Percentiles rank a stretch among this genome's conserved stretches.
Evolutionary conservation across 75 land plant species (phyloP).

Genomic region (Ceratopteris richardii): DNA sequence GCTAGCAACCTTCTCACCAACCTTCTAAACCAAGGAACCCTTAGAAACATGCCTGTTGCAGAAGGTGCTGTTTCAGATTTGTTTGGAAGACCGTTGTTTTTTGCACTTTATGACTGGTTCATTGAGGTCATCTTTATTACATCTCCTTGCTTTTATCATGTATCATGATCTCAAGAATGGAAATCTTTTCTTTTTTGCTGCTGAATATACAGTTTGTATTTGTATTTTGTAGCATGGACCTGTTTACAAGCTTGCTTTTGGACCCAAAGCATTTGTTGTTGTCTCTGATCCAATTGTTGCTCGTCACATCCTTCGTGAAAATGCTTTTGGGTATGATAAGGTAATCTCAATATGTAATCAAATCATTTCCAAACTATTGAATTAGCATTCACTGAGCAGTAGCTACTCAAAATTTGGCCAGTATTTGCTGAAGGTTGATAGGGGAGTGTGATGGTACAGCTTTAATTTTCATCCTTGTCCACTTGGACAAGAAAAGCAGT

Average conservation of each 20-base stretch:
- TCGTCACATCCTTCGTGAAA: conserved; percentile 88
- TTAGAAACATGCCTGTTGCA: conserved; percentile 88
- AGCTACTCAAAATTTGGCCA: no score
- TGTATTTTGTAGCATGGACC: conserved; percentile 80
- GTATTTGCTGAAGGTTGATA: no score
- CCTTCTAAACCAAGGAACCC: conserved; percentile 70
- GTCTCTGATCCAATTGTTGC: conserved; percentile 98
- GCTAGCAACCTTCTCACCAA: conserved; percentile 94
- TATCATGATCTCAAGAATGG: background rate
- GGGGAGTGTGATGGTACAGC: no score
- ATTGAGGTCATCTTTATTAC: conserved; percentile 45
- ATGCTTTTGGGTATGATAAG: conserved; percentile 99
- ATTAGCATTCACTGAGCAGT: no score
- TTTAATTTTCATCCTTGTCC: no score
- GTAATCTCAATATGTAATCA: conserved; percentile 29
- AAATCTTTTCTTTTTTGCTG: background rate
- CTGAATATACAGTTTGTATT: conserved; percentile 1
- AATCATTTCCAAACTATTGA: background rate
- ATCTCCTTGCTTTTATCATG: background rate
- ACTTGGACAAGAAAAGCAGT: no score
- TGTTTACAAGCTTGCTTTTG: conserved; percentile 97
- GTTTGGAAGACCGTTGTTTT: conserved; percentile 80
- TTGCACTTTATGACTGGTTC: conserved; percentile 94
- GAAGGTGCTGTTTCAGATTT: conserved; percentile 96
- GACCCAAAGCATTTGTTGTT: conserved; percentile 97